phyloP scores from a whole-genome alignment of 2,329 filamentous ascomycete species.

The Metarhizium robertsii region DNA sequence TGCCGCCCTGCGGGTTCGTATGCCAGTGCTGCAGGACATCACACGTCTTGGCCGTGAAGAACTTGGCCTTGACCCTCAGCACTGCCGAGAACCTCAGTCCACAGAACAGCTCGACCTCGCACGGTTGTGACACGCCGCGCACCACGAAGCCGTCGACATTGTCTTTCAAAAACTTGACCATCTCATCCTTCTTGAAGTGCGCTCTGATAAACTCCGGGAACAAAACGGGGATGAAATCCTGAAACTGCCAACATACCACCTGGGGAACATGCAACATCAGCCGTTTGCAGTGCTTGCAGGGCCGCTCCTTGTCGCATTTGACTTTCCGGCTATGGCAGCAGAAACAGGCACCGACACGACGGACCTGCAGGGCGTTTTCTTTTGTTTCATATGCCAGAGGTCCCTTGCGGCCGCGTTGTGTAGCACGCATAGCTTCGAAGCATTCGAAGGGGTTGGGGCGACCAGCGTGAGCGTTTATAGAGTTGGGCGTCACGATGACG shows the following conservation, averaged over 20 bases:
- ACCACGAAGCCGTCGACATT: conserved; percentile 36
- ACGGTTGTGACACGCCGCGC: conserved; percentile 29
- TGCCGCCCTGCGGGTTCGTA: conserved; percentile 25
- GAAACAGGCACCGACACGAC: conserved; percentile 47
- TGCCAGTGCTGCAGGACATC: conserved; percentile 45
- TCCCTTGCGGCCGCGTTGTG: conserved; percentile 47
- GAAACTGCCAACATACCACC: conserved; percentile 50
- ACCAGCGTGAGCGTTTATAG: conserved; percentile 41
- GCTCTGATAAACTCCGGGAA: conserved; percentile 43
- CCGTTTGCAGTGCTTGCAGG: conserved; percentile 48
- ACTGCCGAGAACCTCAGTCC: conserved; percentile 34
- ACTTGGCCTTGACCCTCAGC: conserved; percentile 38
- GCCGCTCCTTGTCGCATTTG: conserved; percentile 45
- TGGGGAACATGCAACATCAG: conserved; percentile 40
- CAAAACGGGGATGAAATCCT: conserved; percentile 41
- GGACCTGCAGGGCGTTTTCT: conserved; percentile 43
- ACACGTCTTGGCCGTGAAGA: conserved; percentile 39
- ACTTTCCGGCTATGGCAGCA: conserved; percentile 52
- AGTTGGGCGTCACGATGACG: conserved; percentile 45
- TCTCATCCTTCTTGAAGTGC: conserved; percentile 42
- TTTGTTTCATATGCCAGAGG: conserved; percentile 45
- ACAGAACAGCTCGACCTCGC: conserved; percentile 38
- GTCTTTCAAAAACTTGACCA: conserved; percentile 37
- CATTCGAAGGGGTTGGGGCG: conserved; percentile 45
- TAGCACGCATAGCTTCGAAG: conserved; percentile 42